These are phyloP conservation scores for Macroventuria anomochaeta DNA, from an alignment of 2,329 filamentous ascomycete genomes.

Conservation along the genomic window DNA sequence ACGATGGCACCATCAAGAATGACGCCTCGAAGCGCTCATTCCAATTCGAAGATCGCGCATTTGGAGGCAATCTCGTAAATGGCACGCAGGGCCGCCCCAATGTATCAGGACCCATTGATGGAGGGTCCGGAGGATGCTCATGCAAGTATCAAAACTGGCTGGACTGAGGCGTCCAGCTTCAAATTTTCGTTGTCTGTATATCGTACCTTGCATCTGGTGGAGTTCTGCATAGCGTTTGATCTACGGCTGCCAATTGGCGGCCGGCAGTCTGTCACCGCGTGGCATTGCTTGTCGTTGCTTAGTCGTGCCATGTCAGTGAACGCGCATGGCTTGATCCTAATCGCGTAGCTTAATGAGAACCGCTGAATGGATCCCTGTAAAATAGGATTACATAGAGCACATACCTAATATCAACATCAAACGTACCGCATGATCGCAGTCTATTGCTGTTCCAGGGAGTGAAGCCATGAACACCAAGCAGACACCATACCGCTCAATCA, in stretches of 20 bases:
- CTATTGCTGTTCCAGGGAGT: not conserved
- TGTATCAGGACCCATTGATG: constrained; percentile 59
- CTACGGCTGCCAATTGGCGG: constrained; percentile 16
- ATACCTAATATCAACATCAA: constrained; percentile 24
- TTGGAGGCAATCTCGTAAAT: constrained; percentile 61
- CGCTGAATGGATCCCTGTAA: constrained; percentile 28
- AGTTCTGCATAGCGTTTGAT: constrained; percentile 29
- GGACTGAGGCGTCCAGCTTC: constrained; percentile 4
- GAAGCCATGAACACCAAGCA: not conserved
- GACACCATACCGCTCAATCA: too few relatives aligned
- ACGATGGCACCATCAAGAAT: constrained; percentile 52
- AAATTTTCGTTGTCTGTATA: constrained; percentile 17
- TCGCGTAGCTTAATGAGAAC: constrained; percentile 7
- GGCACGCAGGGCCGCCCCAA: constrained; percentile 54
- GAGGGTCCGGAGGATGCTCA: constrained; percentile 65
- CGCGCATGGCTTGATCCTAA: constrained; percentile 4
- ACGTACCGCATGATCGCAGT: not conserved
- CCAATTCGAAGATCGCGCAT: constrained; percentile 59
- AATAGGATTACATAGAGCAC: constrained; percentile 15
- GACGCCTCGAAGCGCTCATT: constrained; percentile 52
- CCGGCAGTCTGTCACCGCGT: constrained; percentile 12
- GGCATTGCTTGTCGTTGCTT: constrained; percentile 19
- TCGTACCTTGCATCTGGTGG: constrained; percentile 17
- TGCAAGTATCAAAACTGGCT: constrained; percentile 66
- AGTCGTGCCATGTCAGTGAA: constrained; percentile 6